These are phyloP conservation scores for Platanus orientalis DNA, from an alignment of 164 flowering plant genomes.

Conservation along the genomic window DNA sequence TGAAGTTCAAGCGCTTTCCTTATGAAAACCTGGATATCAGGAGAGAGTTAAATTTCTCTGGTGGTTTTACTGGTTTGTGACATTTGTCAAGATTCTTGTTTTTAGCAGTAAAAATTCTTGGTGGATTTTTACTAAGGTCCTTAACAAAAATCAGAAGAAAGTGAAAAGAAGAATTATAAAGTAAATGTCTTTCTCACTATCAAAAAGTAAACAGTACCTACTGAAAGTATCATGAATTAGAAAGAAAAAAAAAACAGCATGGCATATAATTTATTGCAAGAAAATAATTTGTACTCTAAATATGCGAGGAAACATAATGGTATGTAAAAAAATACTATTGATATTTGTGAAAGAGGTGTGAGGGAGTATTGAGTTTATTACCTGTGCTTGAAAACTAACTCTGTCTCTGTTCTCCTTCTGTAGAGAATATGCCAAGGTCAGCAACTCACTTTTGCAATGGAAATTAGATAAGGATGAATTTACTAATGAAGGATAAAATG, in stretches of 20 bases:
- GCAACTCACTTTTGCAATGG: neutral
- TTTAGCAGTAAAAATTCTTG: too few species aligned
- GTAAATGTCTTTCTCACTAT: too few species aligned
- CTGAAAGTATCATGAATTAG: too few species aligned
- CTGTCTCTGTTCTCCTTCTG: slow-evolving; percentile 25
- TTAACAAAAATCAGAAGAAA: too few species aligned
- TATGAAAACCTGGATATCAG: slow-evolving; percentile 24
- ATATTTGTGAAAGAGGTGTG: too few species aligned
- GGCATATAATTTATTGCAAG: neutral
- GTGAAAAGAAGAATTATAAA: too few species aligned
- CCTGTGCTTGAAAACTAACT: slow-evolving; percentile 33
- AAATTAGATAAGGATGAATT: too few species aligned
- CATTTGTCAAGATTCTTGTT: too few species aligned
- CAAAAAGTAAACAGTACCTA: too few species aligned
- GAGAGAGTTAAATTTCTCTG: neutral
- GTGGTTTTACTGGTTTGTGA: neutral
- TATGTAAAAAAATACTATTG: neutral
- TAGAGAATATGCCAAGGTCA: neutral
- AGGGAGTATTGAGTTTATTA: neutral
- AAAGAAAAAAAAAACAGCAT: too few species aligned
- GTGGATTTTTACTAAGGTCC: too few species aligned
- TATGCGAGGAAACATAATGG: neutral
- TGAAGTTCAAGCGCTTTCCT: slow-evolving; percentile 37
- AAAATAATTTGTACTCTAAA: neutral
- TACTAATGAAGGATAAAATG: too few species aligned